These are phyloP conservation scores for Fusarium mangiferae DNA, from an alignment of 2,329 filamentous ascomycete species.

Conservation along the genomic window DNA sequence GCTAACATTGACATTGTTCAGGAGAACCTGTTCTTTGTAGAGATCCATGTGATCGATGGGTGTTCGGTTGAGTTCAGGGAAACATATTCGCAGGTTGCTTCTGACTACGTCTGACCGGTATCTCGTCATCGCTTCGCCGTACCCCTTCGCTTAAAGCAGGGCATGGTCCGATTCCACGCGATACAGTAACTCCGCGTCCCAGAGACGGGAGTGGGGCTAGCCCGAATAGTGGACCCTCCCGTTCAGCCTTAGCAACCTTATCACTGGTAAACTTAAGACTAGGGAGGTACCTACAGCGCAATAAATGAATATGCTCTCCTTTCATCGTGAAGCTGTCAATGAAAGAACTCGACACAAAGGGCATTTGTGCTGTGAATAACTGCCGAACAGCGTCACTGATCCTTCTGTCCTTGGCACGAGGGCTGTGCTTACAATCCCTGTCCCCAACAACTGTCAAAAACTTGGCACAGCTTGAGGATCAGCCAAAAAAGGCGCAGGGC, in stretches of 20 bases:
- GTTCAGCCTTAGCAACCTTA: neutral
- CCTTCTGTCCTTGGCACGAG: neutral
- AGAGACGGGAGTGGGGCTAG: neutral
- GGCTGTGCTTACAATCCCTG: slow-evolving; percentile 1
- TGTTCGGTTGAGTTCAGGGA: neutral
- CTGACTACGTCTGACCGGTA: too few relatives aligned
- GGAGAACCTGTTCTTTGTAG: neutral
- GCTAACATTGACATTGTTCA: too few relatives aligned
- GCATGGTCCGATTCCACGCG: neutral
- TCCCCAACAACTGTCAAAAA: neutral
- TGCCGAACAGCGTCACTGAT: neutral
- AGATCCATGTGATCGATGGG: neutral
- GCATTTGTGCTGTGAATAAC: neutral
- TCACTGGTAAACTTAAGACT: neutral
- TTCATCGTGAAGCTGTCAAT: neutral
- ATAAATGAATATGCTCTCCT: neutral
- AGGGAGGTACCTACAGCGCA: too few relatives aligned
- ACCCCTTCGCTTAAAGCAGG: too few relatives aligned
- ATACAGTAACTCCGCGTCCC: neutral
- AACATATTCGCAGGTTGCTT: neutral
- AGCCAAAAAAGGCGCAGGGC: neutral
- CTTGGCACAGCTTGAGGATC: neutral
- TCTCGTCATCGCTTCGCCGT: too few relatives aligned
- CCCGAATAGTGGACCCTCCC: neutral
- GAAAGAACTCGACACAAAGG: neutral